Conservation (phyloP, 441 rosid species). For the Bocquillonia castaneifolia region DNA sequence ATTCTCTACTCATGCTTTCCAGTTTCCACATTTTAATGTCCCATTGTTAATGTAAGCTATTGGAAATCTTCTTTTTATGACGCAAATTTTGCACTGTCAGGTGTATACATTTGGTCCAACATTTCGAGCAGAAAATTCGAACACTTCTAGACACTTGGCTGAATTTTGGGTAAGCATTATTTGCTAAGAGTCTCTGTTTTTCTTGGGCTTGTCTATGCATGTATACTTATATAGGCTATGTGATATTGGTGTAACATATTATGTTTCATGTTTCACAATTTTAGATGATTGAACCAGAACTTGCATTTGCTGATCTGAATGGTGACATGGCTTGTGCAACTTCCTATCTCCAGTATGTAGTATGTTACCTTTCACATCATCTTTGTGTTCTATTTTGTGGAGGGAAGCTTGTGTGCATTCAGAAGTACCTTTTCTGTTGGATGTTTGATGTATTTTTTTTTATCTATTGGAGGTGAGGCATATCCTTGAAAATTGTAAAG, state of each 20-base stretch:
- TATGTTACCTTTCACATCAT: constrained; percentile 65
- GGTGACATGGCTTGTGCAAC: constrained; percentile 99
- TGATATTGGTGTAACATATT: constrained; percentile 11
- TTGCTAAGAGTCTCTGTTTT: constrained; percentile 8
- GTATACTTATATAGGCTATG: neutral
- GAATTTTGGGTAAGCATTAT: constrained; percentile 79
- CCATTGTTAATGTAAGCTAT: constrained; percentile 11
- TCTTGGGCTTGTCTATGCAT: constrained; percentile 1
- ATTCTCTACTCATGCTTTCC: constrained; percentile 14
- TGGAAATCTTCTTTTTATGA: constrained; percentile 7
- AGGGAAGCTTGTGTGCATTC: constrained; percentile 4
- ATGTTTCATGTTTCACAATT: constrained; percentile 17
- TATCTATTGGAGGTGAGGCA: constrained; percentile 60
- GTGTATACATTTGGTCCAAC: constrained; percentile 97
- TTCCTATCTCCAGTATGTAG: constrained; percentile 99
- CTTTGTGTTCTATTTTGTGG: constrained; percentile 25
- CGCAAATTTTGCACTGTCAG: constrained; percentile 31
- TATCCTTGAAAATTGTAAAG: constrained; percentile 82
- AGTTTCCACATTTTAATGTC: neutral
- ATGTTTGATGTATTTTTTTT: neutral
- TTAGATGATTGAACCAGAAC: constrained; percentile 98
- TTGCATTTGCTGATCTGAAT: constrained; percentile 89
- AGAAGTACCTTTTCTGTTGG: neutral
- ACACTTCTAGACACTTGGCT: constrained; percentile 91
- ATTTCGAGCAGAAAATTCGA: constrained; percentile 92